phyloP scores from a whole-genome alignment of 1,284 basidiomycete species.

The Mycena sp. region DNA sequence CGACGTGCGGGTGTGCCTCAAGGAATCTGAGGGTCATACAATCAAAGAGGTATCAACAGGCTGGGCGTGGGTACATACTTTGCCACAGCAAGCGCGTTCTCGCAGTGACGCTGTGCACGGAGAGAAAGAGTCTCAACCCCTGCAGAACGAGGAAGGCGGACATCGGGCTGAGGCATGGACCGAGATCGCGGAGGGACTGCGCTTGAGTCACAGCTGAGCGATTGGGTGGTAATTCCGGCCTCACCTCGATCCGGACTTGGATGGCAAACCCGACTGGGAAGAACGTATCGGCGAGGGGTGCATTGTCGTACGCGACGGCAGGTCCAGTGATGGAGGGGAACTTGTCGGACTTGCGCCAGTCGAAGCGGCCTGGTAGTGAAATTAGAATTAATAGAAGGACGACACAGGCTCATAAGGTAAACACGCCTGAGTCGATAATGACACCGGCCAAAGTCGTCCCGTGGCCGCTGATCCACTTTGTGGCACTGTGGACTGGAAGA shows the following conservation, averaged over 20 bases:
- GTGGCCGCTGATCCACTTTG: conserved; percentile 84
- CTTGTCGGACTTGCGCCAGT: conserved; percentile 72
- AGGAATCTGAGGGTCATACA: conserved; percentile 52
- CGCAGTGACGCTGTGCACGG: conserved; percentile 61
- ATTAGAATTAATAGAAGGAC: neutral
- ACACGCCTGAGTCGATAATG: conserved; percentile 57
- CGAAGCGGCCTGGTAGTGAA: conserved; percentile 61
- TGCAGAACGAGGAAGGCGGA: conserved; percentile 53
- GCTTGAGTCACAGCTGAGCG: neutral
- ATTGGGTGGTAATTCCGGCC: neutral
- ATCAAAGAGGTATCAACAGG: neutral
- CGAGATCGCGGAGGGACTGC: conserved; percentile 60
- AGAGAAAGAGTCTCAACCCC: conserved; percentile 72
- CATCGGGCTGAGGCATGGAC: conserved; percentile 65
- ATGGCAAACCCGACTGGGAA: conserved; percentile 70
- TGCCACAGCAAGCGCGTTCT: conserved; percentile 64
- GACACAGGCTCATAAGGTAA: neutral
- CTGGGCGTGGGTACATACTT: conserved; percentile 28
- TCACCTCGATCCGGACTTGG: conserved; percentile 65
- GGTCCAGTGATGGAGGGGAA: conserved; percentile 80
- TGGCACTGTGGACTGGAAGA: conserved; percentile 72
- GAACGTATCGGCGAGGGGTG: conserved; percentile 68
- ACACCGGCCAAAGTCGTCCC: conserved; percentile 82
- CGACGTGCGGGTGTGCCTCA: conserved; percentile 33
- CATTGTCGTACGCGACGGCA: conserved; percentile 76